phyloP scores from a whole-genome alignment of 2,329 filamentous ascomycete genomes.

The Ophiostoma pallidulum region DNA sequence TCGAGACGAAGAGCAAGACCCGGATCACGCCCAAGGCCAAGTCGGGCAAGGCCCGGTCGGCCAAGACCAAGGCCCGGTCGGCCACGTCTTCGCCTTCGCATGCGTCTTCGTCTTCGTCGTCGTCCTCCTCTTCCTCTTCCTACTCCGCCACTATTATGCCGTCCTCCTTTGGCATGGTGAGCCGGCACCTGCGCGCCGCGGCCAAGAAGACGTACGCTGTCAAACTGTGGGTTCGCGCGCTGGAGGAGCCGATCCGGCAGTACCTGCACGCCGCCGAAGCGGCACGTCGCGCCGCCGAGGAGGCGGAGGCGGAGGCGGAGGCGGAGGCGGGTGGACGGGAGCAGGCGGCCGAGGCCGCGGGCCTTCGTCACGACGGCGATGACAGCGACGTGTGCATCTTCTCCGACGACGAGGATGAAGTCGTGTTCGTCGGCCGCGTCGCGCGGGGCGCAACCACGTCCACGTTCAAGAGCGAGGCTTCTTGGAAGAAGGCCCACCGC shows the following conservation, averaged over 20 bases:
- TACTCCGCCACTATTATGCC: no score
- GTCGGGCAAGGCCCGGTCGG: background rate
- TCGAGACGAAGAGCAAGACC: no score
- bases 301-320: conserved; percentile 15
- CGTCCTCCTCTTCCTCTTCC: conserved; percentile 15
- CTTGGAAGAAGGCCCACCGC: conserved; percentile 42
- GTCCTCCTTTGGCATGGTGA: conserved; percentile 44
- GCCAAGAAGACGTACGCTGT: conserved; percentile 74
- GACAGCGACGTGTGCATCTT: conserved; percentile 4
- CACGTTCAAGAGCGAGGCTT: conserved; percentile 25
- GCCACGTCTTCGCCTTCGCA: background rate
- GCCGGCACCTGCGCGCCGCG: conserved; percentile 69
- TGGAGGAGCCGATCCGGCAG: conserved; percentile 74
- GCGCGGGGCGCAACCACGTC: conserved; percentile 34
- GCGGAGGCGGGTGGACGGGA: background rate
- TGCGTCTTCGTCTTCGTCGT: background rate
- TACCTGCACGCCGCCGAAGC: conserved; percentile 56
- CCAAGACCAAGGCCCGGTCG: background rate
- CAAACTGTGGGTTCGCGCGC: conserved; percentile 66
- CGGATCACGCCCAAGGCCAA: background rate
- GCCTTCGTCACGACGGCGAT: no score
- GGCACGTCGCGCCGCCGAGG: conserved; percentile 29
- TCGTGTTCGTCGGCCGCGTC: conserved; percentile 82
- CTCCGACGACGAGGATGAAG: conserved; percentile 72
- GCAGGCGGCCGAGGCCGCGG: no score